Evolutionary conservation across 2,329 filamentous ascomycete genomes (phyloP), one percentile per base, ranked within the genome.

Genomic region (Exophiala oligosperma): DNA sequence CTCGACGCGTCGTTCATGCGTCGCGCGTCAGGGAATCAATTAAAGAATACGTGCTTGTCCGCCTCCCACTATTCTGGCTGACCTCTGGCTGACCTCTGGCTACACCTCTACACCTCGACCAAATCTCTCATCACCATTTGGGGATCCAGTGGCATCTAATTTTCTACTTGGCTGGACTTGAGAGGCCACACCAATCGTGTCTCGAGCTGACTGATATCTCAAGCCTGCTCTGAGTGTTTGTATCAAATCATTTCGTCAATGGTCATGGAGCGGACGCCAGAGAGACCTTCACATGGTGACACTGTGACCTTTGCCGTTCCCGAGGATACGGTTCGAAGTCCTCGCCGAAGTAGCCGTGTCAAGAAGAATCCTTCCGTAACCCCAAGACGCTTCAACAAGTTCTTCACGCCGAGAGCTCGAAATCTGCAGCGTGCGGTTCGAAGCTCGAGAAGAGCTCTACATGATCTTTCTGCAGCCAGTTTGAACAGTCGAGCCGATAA

Each of bases 341-440:
- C 63, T 47, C 56, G 59, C 41, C 53, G 58, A 48, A 62, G 57
- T 75, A 74, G 64, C 70, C 68, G 52, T 73, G 72, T 64, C 23
- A 64, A 62, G 67, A 78, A 76, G 61, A 74, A 74, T 50, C 78
- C 78, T 46, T 74, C 77, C 28, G 73, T 81, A 35, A 80, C 78
- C 11, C 78, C 78, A n/a, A 73, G 77, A 49, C 77, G 77, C n/a
- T 80, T 81, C 59, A 74, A 72, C 53, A 72, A 74, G 37, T 81
- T 81, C 63, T 81, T 81, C 61, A 80, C 77, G n/a, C 78, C 78
- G 37, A 75, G 52, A 66, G 76, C 65, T 41, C 68, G 65, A 53
- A 72, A 69, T 58, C 69, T 68, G 65, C 67, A 64, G n/a, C 69
- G 67, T 37, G 66, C 66, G 14, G 71, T 74, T 21, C 73, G 71